A percentile compares a stretch with the other conserved stretches of the same genome.
Evolutionary conservation across 192 early-diverging fungal species (phyloP).

Genomic region (Coemansia sp.): DNA sequence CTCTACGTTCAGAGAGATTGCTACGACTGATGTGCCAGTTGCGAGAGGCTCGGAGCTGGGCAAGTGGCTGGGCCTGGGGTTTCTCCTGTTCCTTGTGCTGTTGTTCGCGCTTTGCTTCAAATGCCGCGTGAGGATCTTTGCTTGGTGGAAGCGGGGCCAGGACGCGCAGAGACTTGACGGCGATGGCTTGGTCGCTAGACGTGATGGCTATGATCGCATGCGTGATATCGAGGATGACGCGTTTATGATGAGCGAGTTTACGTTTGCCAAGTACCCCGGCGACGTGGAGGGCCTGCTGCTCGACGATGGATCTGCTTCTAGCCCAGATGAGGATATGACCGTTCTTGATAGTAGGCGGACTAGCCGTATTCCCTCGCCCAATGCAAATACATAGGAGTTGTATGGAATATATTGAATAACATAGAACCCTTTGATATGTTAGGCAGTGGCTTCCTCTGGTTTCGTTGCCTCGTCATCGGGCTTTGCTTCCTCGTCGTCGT

Average conservation of each 20-base stretch:
- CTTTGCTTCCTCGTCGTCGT: constrained; percentile 47
- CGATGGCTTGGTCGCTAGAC: constrained; percentile 5
- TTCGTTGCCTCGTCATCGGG: constrained; percentile 45
- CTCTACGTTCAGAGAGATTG: constrained; percentile 32
- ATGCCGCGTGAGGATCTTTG: constrained; percentile 25
- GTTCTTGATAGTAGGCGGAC: constrained; percentile 7
- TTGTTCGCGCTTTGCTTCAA: constrained; percentile 19
- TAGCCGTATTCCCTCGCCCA: constrained; percentile 3
- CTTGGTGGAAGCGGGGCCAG: constrained; percentile 30
- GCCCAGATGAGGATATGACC: constrained; percentile 39
- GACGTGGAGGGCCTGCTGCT: constrained; percentile 37
- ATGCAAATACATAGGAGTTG: background rate
- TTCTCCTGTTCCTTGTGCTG: constrained; percentile 12
- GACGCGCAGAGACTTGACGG: constrained; percentile 17
- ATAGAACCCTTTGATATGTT: background rate
- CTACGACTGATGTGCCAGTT: background rate
- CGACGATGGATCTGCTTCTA: constrained; percentile 42
- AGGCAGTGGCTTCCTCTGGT: background rate
- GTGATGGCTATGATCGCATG: constrained; percentile 4
- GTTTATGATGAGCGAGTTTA: constrained; percentile 48
- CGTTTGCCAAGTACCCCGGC: constrained; percentile 17
- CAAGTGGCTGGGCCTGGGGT: constrained; percentile 30
- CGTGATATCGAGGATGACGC: constrained; percentile 24
- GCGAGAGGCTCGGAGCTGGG: background rate
- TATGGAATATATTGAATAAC: background rate